Evolutionary conservation across 495 filamentous ascomycete species (phyloP).

Genomic region (Umbilicaria muhlenbergii): DNA sequence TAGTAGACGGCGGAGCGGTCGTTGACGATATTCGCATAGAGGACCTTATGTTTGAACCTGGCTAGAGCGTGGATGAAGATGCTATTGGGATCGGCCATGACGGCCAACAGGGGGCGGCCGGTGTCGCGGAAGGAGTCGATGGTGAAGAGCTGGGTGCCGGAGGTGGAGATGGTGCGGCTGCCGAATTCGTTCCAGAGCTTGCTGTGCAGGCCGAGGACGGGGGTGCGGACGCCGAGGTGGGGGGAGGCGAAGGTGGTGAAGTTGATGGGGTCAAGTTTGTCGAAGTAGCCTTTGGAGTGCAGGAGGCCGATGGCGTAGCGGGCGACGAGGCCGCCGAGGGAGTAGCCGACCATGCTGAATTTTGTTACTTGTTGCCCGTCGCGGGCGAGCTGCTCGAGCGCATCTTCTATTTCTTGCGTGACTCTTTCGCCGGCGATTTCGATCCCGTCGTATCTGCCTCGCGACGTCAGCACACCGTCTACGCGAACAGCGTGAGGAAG

Average conservation of each 20-base stretch:
- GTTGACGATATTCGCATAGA: slow-evolving; percentile 78
- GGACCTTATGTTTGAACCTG: slow-evolving; percentile 51
- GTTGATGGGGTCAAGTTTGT: slow-evolving; percentile 70
- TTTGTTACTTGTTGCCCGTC: slow-evolving; percentile 59
- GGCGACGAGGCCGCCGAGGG: slow-evolving; percentile 68
- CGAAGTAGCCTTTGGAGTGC: slow-evolving; percentile 61
- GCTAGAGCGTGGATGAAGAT: slow-evolving; percentile 73
- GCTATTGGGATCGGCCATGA: slow-evolving; percentile 69
- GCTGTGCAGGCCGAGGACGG: slow-evolving; percentile 48
- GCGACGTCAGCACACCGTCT: too few relatives aligned
- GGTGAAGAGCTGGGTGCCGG: slow-evolving; percentile 75
- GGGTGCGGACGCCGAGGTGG: slow-evolving; percentile 73
- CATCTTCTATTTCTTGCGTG: slow-evolving; percentile 74
- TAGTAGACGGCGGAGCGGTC: slow-evolving; percentile 70
- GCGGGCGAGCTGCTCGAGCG: slow-evolving; percentile 44
- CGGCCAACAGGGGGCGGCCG: slow-evolving; percentile 56
- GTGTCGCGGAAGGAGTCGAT: slow-evolving; percentile 76
- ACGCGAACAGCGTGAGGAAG: too few relatives aligned
- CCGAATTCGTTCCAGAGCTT: slow-evolving; percentile 71
- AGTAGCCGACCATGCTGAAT: slow-evolving; percentile 80
- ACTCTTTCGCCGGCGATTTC: slow-evolving; percentile 82
- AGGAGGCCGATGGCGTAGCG: slow-evolving; percentile 80
- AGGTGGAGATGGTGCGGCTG: slow-evolving; percentile 56
- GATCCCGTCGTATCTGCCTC: slow-evolving; percentile 63
- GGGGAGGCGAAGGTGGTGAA: slow-evolving; percentile 88